Evolutionary conservation across 1,284 basidiomycete genomes (phyloP), one percentile per base, ranked within the genome.

Genomic region (Puccinia polysora): DNA sequence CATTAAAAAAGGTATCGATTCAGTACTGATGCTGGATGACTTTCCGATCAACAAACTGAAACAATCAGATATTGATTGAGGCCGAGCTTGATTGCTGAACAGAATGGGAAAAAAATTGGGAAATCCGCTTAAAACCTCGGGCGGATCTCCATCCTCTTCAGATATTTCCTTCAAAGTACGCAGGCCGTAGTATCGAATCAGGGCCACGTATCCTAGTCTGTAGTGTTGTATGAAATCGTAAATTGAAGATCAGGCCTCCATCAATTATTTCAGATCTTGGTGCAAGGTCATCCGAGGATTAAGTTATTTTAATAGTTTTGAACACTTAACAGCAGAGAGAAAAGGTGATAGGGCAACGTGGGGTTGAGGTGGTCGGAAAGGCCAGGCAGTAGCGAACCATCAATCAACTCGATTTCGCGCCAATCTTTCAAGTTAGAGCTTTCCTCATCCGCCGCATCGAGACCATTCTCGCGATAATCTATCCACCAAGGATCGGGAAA

Each of bases 151-250:
- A n/a, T n/a, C n/a, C n/a, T 58, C 56, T 30, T 63, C 8, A 20
- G 3, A 25, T n/a, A 30, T 28, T 12, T 63, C 59, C 15, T 1
- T 6, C 10, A 63, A 28, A 47, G 14, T 63, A 6, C 59, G 4
- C 2, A 63, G 40, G 8, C 59, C 59, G 32, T 45, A 63, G 20
- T 63, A 20, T 28, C 59, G 59, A 43, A 63, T 7, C 32, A 63
- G 59, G 30, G 45, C 25, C 2, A 63, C 59, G 45, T 63, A 63
- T 45, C 59, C 59, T 32, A 63, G 59, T 43, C 59, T 63, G 25
- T 32, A 23, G n/a, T 6, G 6, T 4, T 8, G 4, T 23, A 28
- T 56, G 20, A 4, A 43, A 20, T 20, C 28, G 40, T 36, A 20
- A 36, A 59, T n/a, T n/a, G n/a, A n/a, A n/a, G n/a, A n/a, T n/a